phyloP scores from a whole-genome alignment of 768 basidiomycete species.

The Rhizopogon sp. region DNA sequence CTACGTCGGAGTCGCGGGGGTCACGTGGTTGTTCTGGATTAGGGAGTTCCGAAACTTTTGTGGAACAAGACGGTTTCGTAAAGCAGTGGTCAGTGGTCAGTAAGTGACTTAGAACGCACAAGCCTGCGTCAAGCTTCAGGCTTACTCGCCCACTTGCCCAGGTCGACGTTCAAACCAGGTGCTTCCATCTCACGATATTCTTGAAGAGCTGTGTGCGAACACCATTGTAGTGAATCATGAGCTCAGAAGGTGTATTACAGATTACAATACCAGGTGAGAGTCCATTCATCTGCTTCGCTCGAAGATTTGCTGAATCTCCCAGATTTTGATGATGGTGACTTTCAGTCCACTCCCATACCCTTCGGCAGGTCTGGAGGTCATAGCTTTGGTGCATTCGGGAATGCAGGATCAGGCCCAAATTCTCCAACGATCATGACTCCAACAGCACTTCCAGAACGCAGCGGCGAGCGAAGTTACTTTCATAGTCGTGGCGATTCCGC shows the following conservation, averaged over 20 bases:
- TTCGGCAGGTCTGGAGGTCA: slow-evolving; percentile 60
- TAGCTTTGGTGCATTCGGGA: slow-evolving; percentile 36
- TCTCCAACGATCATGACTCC: slow-evolving; percentile 63
- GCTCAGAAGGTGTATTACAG: slow-evolving; percentile 34
- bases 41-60: no score
- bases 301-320: slow-evolving; percentile 3
- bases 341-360: slow-evolving; percentile 53
- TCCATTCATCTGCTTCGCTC: neutral
- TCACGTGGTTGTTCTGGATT: no score
- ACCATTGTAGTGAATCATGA: slow-evolving; percentile 1
- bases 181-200: neutral
- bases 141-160: neutral
- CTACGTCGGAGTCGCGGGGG: no score
- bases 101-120: no score
- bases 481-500: slow-evolving; percentile 77
- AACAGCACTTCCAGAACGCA: slow-evolving; percentile 34
- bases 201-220: neutral
- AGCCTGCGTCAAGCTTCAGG: no score
- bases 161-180: neutral
- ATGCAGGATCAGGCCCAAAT: slow-evolving; percentile 46
- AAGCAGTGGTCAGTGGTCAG: no score
- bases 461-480: slow-evolving; percentile 57
- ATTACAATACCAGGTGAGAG: slow-evolving; percentile 60
- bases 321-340: slow-evolving; percentile 83
- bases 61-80: no score